These are phyloP conservation scores for Neoarthrinium moseri DNA, from an alignment of 2,329 filamentous ascomycete species.

Conservation along the genomic window DNA sequence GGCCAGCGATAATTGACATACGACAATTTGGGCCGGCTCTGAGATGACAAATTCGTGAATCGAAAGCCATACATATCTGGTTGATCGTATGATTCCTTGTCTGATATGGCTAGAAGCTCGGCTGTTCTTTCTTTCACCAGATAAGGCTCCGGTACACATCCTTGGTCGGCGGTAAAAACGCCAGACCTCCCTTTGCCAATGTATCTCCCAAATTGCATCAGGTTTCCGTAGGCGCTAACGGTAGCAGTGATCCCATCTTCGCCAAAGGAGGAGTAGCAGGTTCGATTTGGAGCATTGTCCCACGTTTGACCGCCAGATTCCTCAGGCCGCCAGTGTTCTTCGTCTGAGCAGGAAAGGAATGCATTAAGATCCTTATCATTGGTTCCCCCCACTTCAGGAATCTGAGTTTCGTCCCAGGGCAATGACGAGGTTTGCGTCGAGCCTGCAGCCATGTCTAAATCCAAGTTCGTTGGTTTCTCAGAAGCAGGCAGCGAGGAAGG, in stretches of 20 bases:
- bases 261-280: conserved; percentile 2
- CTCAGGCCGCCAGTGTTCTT: too few relatives aligned
- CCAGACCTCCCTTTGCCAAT: conserved; percentile 2
- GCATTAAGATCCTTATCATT: too few relatives aligned
- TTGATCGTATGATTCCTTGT: neutral
- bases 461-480: too few relatives aligned
- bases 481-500: too few relatives aligned
- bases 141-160: neutral
- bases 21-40: neutral
- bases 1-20: conserved; percentile 1
- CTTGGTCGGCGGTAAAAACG: conserved; percentile 10
- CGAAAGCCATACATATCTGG: neutral
- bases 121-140: neutral
- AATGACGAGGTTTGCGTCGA: too few relatives aligned
- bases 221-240: conserved; percentile 9
- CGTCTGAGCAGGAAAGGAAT: too few relatives aligned
- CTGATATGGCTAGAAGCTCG: neutral
- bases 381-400: too few relatives aligned
- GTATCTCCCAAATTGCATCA: conserved; percentile 12
- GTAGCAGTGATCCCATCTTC: conserved; percentile 12
- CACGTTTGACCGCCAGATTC: too few relatives aligned
- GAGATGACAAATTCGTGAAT: neutral
- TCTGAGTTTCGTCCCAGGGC: too few relatives aligned
- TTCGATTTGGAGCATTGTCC: neutral
- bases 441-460: too few relatives aligned